Conservation (phyloP, 768 basidiomycete species). For the Termitomyces bulborhizus region DNA sequence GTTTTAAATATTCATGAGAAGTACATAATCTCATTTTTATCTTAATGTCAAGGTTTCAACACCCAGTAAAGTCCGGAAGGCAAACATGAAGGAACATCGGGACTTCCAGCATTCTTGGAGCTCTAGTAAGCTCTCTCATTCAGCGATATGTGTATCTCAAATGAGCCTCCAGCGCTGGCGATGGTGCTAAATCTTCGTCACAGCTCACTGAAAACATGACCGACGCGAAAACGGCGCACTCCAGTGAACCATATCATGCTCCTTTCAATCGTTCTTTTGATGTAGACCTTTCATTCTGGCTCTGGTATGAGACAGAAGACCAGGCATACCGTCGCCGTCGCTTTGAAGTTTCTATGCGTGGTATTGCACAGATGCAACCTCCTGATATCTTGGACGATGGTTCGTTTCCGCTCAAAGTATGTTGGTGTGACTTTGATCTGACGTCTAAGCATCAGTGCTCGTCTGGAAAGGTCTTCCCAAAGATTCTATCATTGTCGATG, state of each 20-base stretch:
- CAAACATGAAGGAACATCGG: constrained; percentile 25
- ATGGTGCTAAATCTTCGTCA: constrained; percentile 16
- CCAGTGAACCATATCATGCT: constrained; percentile 13
- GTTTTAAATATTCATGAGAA: constrained; percentile 18
- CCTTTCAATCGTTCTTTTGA: constrained; percentile 6
- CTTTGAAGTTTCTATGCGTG: background rate
- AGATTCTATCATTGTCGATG: constrained; percentile 22
- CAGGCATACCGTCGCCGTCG: constrained; percentile 2
- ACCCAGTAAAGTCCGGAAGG: constrained; percentile 14
- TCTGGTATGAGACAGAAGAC: constrained; percentile 2
- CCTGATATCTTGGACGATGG: background rate
- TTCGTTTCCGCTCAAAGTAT: background rate
- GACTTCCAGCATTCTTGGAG: constrained; percentile 20
- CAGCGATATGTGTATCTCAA: background rate
- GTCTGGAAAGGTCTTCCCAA: constrained; percentile 19
- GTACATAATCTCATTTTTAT: background rate
- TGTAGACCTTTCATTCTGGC: background rate
- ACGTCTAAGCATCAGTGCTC: constrained; percentile 11
- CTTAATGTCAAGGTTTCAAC: background rate
- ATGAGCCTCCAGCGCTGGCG: constrained; percentile 14
- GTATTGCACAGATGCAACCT: background rate
- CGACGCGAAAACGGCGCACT: constrained; percentile 16
- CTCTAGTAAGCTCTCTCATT: constrained; percentile 12
- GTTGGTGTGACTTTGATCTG: background rate
- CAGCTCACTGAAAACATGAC: constrained; percentile 21